phyloP scores from a whole-genome alignment of 164 flowering plant genomes.

The Vitis rupestris region DNA sequence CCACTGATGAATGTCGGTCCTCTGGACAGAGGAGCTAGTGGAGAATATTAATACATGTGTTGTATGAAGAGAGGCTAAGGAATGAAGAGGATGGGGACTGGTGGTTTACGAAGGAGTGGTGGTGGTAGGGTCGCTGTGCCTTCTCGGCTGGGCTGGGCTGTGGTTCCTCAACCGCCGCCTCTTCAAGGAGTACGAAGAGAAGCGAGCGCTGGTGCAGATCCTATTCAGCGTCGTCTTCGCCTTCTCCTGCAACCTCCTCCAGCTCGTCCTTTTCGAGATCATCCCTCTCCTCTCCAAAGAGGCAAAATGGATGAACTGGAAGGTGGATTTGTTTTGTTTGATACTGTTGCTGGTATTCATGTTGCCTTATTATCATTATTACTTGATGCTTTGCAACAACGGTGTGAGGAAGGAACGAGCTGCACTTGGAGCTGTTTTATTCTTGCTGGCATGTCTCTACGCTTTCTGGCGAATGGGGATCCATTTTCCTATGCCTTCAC shows the following conservation, averaged over 20 bases:
- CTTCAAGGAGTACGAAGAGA: slow-evolving; percentile 96
- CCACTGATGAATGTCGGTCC: too few relatives aligned
- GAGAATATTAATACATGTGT: too few relatives aligned
- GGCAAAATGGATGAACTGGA: slow-evolving; percentile 97
- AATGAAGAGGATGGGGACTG: too few relatives aligned
- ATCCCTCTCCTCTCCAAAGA: slow-evolving; percentile 88
- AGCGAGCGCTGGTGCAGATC: slow-evolving; percentile 85
- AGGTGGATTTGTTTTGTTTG: slow-evolving; percentile 85
- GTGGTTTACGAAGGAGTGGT: slow-evolving; percentile 68
- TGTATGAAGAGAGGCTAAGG: too few relatives aligned
- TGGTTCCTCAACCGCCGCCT: slow-evolving; percentile 90
- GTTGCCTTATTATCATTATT: slow-evolving; percentile 93
- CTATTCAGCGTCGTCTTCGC: slow-evolving; percentile 97
- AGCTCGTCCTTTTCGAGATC: slow-evolving; percentile 97
- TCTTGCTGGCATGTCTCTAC: too few relatives aligned
- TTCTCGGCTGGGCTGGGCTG: slow-evolving; percentile 84
- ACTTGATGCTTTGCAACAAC: slow-evolving; percentile 77
- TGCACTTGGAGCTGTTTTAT: too few relatives aligned
- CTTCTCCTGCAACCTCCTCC: slow-evolving; percentile 90
- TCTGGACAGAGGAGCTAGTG: too few relatives aligned
- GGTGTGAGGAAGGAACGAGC: too few relatives aligned
- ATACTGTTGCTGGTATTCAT: slow-evolving; percentile 78
- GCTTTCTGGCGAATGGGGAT: too few relatives aligned
- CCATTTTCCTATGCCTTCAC: too few relatives aligned
- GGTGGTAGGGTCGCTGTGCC: slow-evolving; percentile 58